Base-by-base conservation (phyloP, 805 yeast genomes). In the Barnettozyma wickerhamii region DNA sequence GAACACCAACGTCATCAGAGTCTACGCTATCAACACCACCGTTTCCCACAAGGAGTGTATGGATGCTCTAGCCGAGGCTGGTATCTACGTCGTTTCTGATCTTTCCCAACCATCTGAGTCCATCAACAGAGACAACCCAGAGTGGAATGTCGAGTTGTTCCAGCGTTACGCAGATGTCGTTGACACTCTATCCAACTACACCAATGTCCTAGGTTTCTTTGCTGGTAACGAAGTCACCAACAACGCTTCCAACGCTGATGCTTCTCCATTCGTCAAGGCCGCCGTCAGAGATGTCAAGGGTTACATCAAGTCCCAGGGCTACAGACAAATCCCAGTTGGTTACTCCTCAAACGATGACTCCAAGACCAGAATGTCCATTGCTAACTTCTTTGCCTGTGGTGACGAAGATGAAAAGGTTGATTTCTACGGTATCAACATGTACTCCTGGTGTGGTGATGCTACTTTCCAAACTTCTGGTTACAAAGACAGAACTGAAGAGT, bases 201-300 rank as follows among this genome's bases (percentile, higher is more conserved):
- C 80, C 37, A 87, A 87, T 63, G 80, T 83, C 31, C 70, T 87
- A 46, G 96, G 95, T 19, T 88, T 86, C 74, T 86, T 87, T 62
- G 95, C 95, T 38, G 95, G 95, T 59, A 87, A 87, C 63, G 96
- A 87, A 71, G 95, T 87, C 46, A 74, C 85, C 53, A 86, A 86
- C 62, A 81, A 82, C 59, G 60, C 59, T 26, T 61, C 84, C 47
- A 85, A 83, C 66, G 77, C 93, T 21, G 83, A 78, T 51, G 80
- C 95, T 37, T 85, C 95, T 32, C 84, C 95, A 4, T 86, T 79
- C 56, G 90, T 88, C 48, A 87, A 87, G 72, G 96, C 95, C 40
- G 95, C 95, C 23, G 71, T 87, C 51, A 81, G 95, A 64, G 95
- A 87, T 61, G 74, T 73, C 58, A 86, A 83, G 66, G 59, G 72